Percentiles rank a stretch among this genome's conserved stretches.
These are phyloP conservation scores for Boletus sp. DNA, from an alignment of 768 basidiomycete genomes.

Conservation along the genomic window DNA sequence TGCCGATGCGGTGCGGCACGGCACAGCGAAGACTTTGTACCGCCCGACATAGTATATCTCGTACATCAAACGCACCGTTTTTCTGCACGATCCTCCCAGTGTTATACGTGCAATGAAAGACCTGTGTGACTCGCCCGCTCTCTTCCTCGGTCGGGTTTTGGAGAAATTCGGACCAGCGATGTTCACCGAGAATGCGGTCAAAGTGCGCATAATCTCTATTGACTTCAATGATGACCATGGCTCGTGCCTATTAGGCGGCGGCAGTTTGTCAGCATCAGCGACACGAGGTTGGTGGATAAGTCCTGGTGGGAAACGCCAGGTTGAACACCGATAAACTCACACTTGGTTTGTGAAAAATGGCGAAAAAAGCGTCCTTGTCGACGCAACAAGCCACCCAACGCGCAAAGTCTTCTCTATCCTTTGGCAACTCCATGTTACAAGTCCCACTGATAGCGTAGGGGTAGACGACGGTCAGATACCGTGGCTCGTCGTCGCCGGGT, in stretches of 20 bases:
- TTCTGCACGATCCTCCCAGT: constrained; percentile 44
- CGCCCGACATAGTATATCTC: not conserved
- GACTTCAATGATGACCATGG: constrained; percentile 45
- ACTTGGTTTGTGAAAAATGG: constrained; percentile 44
- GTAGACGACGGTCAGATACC: constrained; percentile 42
- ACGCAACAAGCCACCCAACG: constrained; percentile 44
- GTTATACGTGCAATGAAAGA: constrained; percentile 40
- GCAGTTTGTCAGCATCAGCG: constrained; percentile 1
- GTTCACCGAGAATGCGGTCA: constrained; percentile 39
- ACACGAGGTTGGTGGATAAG: not conserved
- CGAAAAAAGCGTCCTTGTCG: constrained; percentile 32
- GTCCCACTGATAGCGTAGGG: constrained; percentile 39
- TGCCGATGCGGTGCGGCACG: not conserved
- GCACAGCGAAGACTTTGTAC: not conserved
- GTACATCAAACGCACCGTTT: constrained; percentile 32
- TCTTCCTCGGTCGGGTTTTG: constrained; percentile 30
- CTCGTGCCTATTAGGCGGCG: constrained; percentile 33
- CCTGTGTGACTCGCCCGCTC: constrained; percentile 22
- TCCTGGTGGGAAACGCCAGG: not conserved
- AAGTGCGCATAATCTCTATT: constrained; percentile 29
- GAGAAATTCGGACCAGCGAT: constrained; percentile 42
- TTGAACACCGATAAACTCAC: constrained; percentile 29
- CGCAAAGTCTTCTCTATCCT: constrained; percentile 37
- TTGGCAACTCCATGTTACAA: constrained; percentile 39
- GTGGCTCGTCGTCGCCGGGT: constrained; percentile 42